Evolutionary conservation across 768 basidiomycete genomes (phyloP), one percentile per base, ranked within the genome.

Genomic region (Calocera cornea): DNA sequence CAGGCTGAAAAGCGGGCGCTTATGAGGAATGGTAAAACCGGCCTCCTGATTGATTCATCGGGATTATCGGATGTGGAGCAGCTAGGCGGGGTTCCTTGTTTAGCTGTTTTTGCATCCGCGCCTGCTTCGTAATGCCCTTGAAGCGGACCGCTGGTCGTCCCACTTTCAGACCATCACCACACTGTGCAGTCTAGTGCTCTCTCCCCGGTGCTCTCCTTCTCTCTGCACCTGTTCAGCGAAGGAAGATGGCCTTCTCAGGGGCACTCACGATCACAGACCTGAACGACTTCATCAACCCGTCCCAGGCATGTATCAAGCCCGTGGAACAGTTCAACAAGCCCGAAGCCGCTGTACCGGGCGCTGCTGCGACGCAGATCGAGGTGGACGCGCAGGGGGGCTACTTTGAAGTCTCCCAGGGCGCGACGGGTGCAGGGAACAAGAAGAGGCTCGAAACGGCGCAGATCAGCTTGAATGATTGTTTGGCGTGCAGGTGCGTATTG

Each of bases 301-400:
- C 93, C 1, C 95, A 97, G 78, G 90, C 90, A 22, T 99, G 97
- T 77, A 97, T 98, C 78, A 97, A 97, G 74, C 95, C 97, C 0
- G 92, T 98, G 27, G 81, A 86, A 72, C 80, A 83, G 68, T 76
- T 78, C 10, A 82, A 83, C 49, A 66, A 69, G 41, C 83, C 73
- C 54, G 5, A 29, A 2, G 64, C 71, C 16, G 75, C 76, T 47
- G 79, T 78, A 29, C 73, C 77, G 0, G 81, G 80, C 3, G 79
- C 79, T 29, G 80, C 83, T 14, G 72, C 79, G 93, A 97, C 95
- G 11, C 88, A 95, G 76, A 99, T 99, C 65, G 83, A 84, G 54
- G 88, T 99, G 34, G 97, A 97, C 76, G 81, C 86, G 17, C 81
- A 79, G 65, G 93, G 93, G 68, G 81, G 84, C 29, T 99, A 99